These are phyloP conservation scores for Penicillium diatomitis DNA, from an alignment of 495 filamentous ascomycete genomes.

Conservation along the genomic window DNA sequence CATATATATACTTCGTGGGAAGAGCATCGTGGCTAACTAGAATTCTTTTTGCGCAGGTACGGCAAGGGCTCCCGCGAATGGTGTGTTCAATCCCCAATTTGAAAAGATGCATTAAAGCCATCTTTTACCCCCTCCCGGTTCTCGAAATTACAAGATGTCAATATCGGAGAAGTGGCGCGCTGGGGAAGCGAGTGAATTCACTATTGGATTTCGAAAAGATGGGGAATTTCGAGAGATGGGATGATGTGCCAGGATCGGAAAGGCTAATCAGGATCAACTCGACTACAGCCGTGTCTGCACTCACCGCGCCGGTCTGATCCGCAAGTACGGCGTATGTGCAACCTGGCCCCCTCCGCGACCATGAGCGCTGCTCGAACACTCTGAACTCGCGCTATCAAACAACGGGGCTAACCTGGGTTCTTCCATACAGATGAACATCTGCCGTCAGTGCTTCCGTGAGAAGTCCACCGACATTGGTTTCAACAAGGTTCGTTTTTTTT, in stretches of 20 bases:
- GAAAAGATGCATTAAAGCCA: too few species aligned
- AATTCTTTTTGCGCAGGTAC: conserved; percentile 26
- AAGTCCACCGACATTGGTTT: conserved; percentile 95
- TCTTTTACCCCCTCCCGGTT: too few species aligned
- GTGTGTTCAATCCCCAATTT: conserved; percentile 40
- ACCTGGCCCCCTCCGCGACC: background rate
- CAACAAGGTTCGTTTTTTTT: conserved; percentile 60
- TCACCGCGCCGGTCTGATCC: conserved; percentile 90
- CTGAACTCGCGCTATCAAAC: background rate
- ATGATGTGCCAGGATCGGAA: conserved; percentile 9
- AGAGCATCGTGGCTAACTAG: conserved; percentile 5
- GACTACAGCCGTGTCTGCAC: conserved; percentile 82
- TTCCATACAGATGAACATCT: conserved; percentile 67
- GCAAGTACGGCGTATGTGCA: conserved; percentile 89
- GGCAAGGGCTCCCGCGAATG: conserved; percentile 89
- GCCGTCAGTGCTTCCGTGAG: conserved; percentile 99
- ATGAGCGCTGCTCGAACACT: background rate
- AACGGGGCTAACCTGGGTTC: conserved; percentile 14
- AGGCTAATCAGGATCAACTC: conserved; percentile 8
- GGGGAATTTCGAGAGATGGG: conserved; percentile 3
- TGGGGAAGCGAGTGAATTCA: background rate
- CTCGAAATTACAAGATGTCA: too few species aligned
- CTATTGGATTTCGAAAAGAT: conserved; percentile 3
- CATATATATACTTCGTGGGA: too few species aligned
- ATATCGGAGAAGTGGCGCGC: background rate